Evolutionary conservation across 164 flowering plant genomes (phyloP).

Genomic region (Stephania japonica): DNA sequence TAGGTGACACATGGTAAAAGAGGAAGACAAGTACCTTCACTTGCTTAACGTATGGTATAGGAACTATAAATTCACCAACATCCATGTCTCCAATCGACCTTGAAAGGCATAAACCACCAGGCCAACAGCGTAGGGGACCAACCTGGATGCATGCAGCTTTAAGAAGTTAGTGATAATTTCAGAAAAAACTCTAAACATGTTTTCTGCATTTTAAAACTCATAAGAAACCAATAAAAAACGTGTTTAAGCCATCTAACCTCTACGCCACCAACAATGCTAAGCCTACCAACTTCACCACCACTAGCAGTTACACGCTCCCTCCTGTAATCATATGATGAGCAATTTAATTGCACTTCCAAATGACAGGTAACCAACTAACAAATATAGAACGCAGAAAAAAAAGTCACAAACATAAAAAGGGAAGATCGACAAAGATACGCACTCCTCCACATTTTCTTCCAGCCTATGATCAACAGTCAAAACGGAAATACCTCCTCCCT

Average conservation of each 20-base stretch:
- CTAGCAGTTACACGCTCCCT: slow-evolving; percentile 87
- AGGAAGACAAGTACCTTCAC: slow-evolving; percentile 53
- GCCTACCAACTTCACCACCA: slow-evolving; percentile 95
- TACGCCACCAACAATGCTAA: slow-evolving; percentile 67
- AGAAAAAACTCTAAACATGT: neutral
- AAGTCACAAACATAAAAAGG: neutral
- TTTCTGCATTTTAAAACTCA: neutral
- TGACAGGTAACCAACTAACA: slow-evolving; percentile 1
- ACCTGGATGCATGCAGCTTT: slow-evolving; percentile 31
- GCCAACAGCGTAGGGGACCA: slow-evolving; percentile 95
- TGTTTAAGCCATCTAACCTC: slow-evolving; percentile 37
- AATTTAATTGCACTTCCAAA: slow-evolving; percentile 5
- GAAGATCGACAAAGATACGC: slow-evolving; percentile 20
- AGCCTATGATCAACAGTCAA: slow-evolving; percentile 90
- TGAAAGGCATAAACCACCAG: slow-evolving; percentile 92
- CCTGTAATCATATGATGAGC: slow-evolving; percentile 36
- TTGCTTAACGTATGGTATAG: slow-evolving; percentile 87
- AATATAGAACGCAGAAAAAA: neutral
- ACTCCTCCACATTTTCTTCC: slow-evolving; percentile 91
- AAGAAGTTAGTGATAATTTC: neutral
- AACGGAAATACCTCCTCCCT: slow-evolving; percentile 54
- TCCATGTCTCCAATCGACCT: slow-evolving; percentile 91
- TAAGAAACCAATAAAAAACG: neutral
- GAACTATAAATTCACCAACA: slow-evolving; percentile 88
- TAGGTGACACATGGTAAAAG: neutral